phyloP scores from a whole-genome alignment of 768 basidiomycete species.

The Obba rivulosa region DNA sequence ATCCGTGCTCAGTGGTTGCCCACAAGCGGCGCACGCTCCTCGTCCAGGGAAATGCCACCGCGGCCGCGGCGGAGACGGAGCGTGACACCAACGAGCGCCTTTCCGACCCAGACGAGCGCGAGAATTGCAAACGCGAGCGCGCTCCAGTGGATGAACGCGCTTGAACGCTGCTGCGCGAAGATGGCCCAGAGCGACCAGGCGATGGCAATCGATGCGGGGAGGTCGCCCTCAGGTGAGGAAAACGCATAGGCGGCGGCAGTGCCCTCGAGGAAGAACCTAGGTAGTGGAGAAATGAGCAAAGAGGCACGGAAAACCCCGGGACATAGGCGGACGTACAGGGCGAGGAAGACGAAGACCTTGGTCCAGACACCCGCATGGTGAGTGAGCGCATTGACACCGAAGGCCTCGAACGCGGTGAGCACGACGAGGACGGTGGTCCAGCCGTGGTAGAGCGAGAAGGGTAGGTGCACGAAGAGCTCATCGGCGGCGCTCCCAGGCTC shows the following conservation, averaged over 20 bases:
- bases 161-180: conserved; percentile 65
- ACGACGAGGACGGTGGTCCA: conserved; percentile 85
- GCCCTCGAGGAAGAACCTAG: conserved; percentile 85
- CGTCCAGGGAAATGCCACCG: conserved; percentile 67
- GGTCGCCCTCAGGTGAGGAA: conserved; percentile 83
- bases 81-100: conserved; percentile 59
- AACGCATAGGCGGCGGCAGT: conserved; percentile 95
- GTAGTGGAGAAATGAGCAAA: conserved; percentile 1
- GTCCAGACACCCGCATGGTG: conserved; percentile 80
- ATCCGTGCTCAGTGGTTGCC: conserved; percentile 16
- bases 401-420: conserved; percentile 81
- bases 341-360: conserved; percentile 93
- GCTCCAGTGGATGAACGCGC: conserved; percentile 85
- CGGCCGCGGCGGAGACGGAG: conserved; percentile 34
- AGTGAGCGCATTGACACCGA: conserved; percentile 68
- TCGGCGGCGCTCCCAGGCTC: conserved; percentile 58
- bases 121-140: conserved; percentile 83
- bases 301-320: neutral
- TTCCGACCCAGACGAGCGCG: conserved; percentile 78
- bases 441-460: conserved; percentile 94
- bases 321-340: conserved; percentile 47
- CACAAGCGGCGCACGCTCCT: conserved; percentile 84
- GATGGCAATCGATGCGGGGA: conserved; percentile 88
- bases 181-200: conserved; percentile 94
- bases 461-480: conserved; percentile 89